Conservation (phyloP, 768 basidiomycete genomes). For the Nidularia sp. region DNA sequence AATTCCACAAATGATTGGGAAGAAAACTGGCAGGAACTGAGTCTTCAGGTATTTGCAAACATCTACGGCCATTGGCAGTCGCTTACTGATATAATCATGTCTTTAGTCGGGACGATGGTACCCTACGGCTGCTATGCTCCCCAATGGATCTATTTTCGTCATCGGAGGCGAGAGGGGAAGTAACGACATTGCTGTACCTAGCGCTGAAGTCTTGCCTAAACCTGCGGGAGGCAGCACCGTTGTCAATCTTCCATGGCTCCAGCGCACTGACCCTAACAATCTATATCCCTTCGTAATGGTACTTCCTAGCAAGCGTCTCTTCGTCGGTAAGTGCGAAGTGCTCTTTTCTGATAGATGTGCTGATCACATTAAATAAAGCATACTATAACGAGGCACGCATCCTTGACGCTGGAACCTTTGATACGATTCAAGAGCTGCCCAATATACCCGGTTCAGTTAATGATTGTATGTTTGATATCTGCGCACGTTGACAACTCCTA, state of each 20-base stretch:
- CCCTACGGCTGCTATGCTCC: conserved; percentile 59
- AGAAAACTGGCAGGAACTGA: conserved; percentile 55
- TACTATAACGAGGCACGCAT: conserved; percentile 84
- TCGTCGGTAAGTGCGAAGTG: conserved; percentile 50
- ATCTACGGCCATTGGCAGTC: not conserved
- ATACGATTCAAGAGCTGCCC: conserved; percentile 55
- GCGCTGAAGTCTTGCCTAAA: conserved; percentile 67
- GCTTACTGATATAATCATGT: not conserved
- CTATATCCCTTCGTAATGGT: conserved; percentile 76
- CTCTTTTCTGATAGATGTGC: too few species aligned
- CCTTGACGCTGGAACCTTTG: conserved; percentile 61
- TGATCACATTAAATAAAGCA: conserved; percentile 25
- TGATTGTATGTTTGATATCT: conserved; percentile 35
- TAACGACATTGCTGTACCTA: conserved; percentile 63
- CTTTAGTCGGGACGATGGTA: conserved; percentile 66
- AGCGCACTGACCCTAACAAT: conserved; percentile 75
- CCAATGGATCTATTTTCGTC: conserved; percentile 72
- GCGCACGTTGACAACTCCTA: not conserved
- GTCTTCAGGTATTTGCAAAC: conserved; percentile 46
- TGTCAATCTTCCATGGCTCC: conserved; percentile 60
- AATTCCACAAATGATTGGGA: conserved; percentile 81
- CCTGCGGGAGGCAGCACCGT: conserved; percentile 60
- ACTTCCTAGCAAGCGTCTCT: conserved; percentile 65
- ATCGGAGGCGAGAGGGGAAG: conserved; percentile 74
- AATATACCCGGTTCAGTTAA: conserved; percentile 75